Base-by-base conservation (phyloP, 2,329 filamentous ascomycete species). In the Botrytis squamosa region DNA sequence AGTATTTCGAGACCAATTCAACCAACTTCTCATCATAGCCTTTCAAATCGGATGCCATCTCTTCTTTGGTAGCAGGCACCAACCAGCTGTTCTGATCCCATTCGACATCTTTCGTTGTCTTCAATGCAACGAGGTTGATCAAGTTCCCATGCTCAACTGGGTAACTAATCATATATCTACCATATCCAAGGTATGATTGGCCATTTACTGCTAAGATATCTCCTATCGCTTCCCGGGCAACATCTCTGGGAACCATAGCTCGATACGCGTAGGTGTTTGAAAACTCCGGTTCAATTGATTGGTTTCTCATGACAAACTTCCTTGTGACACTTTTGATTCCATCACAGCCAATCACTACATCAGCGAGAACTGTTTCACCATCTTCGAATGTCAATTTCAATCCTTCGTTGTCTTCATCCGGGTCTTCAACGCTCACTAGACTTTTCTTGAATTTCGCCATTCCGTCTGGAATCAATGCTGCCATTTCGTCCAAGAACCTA, bases 221-320 rank as follows among this genome's bases (percentile, higher is more conserved):
- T 3, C 88, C 87, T 4, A 91, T 76, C 3, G 84, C 83, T 18
- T 82, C 79, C 1, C 83, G 79, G 0, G 88, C 89, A 25, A 85
- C 80, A 1, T 84, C 82, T 85, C 92, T 91, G 0, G 89, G 88
- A 2, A 91, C 83, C 3, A 92, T 80, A 0, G 87, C 87, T 10
- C 90, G 85, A 80, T 90, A 92, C 49, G 88, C 90, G 80, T 88
- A 88, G 75, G 90, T 89, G 46, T 86, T 83, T 0, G 85, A 86
- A 78, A 89, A 92, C 62, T 77, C 62, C 7, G 74, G 73, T 65
- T 60, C 73, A 33, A 75, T 69, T 69, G 78, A 75, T 52, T 78
- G 66, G 3, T 83, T 79, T 0, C 86, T 87, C 6, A 91, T 82
- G 8, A 92, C 80, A 22, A 88, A 79, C 44, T 85, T 79, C 12